Evolutionary conservation across 345 rosid species (phyloP).

Genomic region (Rhodamnia rubescens): DNA sequence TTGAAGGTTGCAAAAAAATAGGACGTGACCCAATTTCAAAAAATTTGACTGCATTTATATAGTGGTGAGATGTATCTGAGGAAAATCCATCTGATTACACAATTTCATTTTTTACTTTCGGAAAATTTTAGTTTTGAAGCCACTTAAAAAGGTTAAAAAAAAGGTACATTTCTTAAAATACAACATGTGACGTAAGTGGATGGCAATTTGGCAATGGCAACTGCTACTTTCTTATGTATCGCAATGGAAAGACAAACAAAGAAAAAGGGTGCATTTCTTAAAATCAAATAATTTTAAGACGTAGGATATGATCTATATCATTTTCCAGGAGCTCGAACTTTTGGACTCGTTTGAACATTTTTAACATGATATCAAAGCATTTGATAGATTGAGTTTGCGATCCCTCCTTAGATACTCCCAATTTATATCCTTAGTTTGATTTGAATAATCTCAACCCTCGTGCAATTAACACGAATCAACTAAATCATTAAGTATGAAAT

Average conservation of each 20-base stretch:
- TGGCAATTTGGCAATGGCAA: background rate
- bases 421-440: background rate
- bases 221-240: background rate
- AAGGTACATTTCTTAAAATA: no score
- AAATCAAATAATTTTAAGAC: background rate
- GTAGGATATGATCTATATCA: background rate
- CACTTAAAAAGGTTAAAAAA: no score
- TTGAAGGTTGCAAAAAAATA: background rate
- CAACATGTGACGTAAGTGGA: background rate
- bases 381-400: background rate
- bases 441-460: background rate
- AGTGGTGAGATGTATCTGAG: background rate
- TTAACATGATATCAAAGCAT: accelerated
- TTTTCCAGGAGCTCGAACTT: background rate
- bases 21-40: background rate
- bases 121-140: no score
- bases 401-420: background rate
- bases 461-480: background rate
- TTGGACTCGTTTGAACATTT: background rate
- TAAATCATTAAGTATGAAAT: background rate
- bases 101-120: no score
- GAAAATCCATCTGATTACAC: background rate
- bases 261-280: background rate
- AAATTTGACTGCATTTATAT: background rate
- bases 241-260: background rate